Conservation (phyloP, 345 rosid genomes). For the Gynandropsis gynandra region DNA sequence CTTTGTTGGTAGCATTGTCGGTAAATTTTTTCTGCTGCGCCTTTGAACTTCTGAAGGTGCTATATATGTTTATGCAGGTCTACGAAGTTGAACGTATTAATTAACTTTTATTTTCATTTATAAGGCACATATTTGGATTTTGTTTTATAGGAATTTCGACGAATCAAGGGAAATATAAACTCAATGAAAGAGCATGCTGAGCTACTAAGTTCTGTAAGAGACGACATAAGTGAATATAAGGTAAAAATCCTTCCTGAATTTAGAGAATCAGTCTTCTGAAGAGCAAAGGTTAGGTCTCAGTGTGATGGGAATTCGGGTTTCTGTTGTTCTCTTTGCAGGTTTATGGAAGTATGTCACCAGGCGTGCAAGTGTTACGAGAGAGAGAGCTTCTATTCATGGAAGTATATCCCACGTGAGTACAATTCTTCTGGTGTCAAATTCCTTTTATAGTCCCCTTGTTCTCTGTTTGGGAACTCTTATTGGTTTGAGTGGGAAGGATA, state of each 20-base stretch:
- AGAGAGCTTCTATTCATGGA: constrained; percentile 96
- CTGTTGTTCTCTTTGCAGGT: constrained; percentile 45
- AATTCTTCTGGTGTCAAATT: constrained; percentile 2
- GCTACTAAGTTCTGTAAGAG: constrained; percentile 93
- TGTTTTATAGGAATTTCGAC: constrained; percentile 58
- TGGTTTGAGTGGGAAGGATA: too few species aligned
- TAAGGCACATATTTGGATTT: constrained; percentile 9
- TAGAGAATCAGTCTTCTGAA: neutral
- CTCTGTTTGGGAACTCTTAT: neutral
- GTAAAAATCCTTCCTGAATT: constrained; percentile 27
- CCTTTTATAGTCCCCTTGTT: neutral
- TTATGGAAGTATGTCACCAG: constrained; percentile 89
- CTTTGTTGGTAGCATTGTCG: too few species aligned
- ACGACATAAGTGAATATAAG: constrained; percentile 92
- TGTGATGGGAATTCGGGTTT: constrained; percentile 11
- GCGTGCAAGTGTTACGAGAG: constrained; percentile 85
- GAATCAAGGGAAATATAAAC: constrained; percentile 83
- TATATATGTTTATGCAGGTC: constrained; percentile 5
- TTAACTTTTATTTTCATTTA: neutral
- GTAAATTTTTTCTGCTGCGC: too few species aligned
- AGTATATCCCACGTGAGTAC: constrained; percentile 57
- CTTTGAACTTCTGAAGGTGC: too few species aligned
- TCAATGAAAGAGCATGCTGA: constrained; percentile 93
- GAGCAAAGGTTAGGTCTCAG: neutral
- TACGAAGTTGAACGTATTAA: neutral